These are phyloP conservation scores for Colletotrichum caudatum DNA, from an alignment of 2,329 filamentous ascomycete genomes.

Conservation along the genomic window DNA sequence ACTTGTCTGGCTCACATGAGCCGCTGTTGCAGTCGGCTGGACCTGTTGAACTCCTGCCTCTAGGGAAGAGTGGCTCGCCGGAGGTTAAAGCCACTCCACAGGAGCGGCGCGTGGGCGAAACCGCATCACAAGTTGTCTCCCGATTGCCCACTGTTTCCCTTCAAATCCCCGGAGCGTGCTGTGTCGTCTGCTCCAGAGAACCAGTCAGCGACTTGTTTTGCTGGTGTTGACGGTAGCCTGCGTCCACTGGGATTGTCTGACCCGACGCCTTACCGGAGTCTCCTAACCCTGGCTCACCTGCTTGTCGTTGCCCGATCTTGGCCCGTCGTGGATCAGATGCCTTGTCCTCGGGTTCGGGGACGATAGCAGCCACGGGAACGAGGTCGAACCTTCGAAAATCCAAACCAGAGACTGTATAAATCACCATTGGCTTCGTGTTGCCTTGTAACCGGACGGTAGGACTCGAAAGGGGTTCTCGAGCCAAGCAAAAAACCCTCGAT, in stretches of 20 bases:
- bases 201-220: conserved; percentile 24
- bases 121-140: conserved; percentile 27
- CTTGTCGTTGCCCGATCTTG: conserved; percentile 32
- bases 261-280: conserved; percentile 20
- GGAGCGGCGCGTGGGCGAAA: conserved; percentile 24
- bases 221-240: conserved; percentile 3
- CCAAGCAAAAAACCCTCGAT: conserved; percentile 3
- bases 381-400: conserved; percentile 19
- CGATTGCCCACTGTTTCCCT: conserved; percentile 24
- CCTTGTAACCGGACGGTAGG: conserved; percentile 14
- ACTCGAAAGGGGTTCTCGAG: conserved; percentile 30
- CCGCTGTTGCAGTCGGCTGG: conserved; percentile 33
- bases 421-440: conserved; percentile 23
- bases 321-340: conserved; percentile 17
- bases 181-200: conserved; percentile 7
- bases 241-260: conserved; percentile 24
- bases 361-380: conserved; percentile 13
- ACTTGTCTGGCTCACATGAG: conserved; percentile 38
- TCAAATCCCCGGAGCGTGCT: background rate
- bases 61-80: conserved; percentile 21
- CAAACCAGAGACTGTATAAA: conserved; percentile 30
- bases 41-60: conserved; percentile 1
- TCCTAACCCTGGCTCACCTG: conserved; percentile 27
- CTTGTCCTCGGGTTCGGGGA: conserved; percentile 25
- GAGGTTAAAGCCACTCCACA: conserved; percentile 35